A percentile compares a stretch with the other conserved stretches of the same genome.
Evolutionary conservation across 805 yeast species (phyloP).

Genomic region (Isabelozyma rhagii): DNA sequence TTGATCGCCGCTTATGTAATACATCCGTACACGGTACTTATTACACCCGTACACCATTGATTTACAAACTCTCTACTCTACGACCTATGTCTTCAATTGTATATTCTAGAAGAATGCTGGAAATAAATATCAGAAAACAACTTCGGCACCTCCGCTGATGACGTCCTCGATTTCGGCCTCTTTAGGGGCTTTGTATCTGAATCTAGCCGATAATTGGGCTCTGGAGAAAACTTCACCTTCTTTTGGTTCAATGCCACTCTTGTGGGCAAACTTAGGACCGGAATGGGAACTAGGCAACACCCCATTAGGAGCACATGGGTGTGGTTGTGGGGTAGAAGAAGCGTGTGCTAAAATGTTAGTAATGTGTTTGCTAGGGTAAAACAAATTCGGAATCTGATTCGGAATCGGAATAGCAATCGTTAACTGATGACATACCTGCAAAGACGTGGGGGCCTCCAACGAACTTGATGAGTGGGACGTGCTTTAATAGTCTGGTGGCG

Average conservation of each 20-base stretch:
- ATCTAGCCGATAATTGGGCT: constrained; percentile 67
- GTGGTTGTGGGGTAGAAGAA: constrained; percentile 28
- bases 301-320: constrained; percentile 44
- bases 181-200: constrained; percentile 62
- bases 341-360: constrained; percentile 8
- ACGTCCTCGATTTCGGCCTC: constrained; percentile 74
- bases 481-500: constrained; percentile 31
- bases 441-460: constrained; percentile 74
- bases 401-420: neutral
- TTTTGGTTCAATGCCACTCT: constrained; percentile 38
- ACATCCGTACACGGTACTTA: neutral
- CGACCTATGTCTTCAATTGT: neutral
- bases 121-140: constrained; percentile 30
- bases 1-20: too few species aligned
- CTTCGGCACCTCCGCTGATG: constrained; percentile 79
- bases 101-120: neutral
- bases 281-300: constrained; percentile 30
- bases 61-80: too few species aligned
- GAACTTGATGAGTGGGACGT: constrained; percentile 77
- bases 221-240: constrained; percentile 51
- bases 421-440: constrained; percentile 36
- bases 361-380: constrained; percentile 1
- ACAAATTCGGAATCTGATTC: neutral
- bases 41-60: neutral
- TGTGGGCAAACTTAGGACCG: constrained; percentile 12